Conservation (phyloP, 768 basidiomycete genomes). For the Kwoniella sp. region DNA sequence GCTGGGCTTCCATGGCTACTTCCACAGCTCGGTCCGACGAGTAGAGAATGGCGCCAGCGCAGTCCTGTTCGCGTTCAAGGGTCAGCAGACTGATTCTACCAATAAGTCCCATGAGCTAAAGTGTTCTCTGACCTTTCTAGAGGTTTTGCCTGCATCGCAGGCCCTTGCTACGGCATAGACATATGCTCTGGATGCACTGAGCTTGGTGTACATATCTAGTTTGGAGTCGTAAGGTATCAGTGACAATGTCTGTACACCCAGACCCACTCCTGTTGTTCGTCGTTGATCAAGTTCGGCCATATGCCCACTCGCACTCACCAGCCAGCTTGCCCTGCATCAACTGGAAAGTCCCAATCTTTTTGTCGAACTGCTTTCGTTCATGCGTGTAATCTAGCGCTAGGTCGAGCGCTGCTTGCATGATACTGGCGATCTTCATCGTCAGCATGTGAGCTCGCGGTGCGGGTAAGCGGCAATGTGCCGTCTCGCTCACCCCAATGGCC, state of each 20-base stretch:
- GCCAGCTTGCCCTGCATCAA: slow-evolving; percentile 81
- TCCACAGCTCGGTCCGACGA: slow-evolving; percentile 90
- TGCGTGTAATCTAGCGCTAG: slow-evolving; percentile 74
- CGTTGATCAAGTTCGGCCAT: neutral
- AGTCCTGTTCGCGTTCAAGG: no score
- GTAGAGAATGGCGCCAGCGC: slow-evolving; percentile 90
- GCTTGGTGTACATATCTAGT: slow-evolving; percentile 92
- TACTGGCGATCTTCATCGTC: slow-evolving; percentile 58
- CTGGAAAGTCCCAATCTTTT: slow-evolving; percentile 85
- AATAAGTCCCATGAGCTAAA: neutral
- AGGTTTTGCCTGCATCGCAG: slow-evolving; percentile 64
- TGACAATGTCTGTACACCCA: neutral
- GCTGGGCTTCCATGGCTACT: slow-evolving; percentile 87
- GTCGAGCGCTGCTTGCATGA: slow-evolving; percentile 94
- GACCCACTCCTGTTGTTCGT: neutral
- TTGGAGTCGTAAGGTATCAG: neutral
- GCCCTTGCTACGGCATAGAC: slow-evolving; percentile 91
- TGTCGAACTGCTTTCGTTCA: slow-evolving; percentile 86
- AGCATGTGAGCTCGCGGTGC: neutral
- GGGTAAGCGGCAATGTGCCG: slow-evolving; percentile 3
- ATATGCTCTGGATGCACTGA: slow-evolving; percentile 83
- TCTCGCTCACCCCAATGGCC: slow-evolving; percentile 74
- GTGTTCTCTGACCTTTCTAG: slow-evolving; percentile 41
- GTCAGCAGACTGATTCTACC: no score
- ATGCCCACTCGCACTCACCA: slow-evolving; percentile 28